Evolutionary conservation across 805 yeast genomes (phyloP).

Genomic region (Candida broadrunensis): DNA sequence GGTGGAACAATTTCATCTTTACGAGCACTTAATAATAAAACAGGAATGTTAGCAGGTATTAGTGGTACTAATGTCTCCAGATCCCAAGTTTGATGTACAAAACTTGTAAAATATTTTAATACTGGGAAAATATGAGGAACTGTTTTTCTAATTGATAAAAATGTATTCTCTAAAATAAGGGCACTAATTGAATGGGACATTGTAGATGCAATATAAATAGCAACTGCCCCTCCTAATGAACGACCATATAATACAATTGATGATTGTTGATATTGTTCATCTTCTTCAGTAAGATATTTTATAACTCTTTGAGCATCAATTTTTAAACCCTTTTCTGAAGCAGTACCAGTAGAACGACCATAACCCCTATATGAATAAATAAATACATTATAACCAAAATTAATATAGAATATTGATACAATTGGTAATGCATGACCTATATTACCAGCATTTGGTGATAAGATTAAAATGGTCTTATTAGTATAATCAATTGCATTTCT

Average conservation of each 20-base stretch:
- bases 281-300: slow-evolving; percentile 48
- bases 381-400: slow-evolving; percentile 71
- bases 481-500: slow-evolving; percentile 32
- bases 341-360: slow-evolving; percentile 73
- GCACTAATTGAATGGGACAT: slow-evolving; percentile 54
- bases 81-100: slow-evolving; percentile 84
- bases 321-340: slow-evolving; percentile 78
- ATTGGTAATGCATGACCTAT: slow-evolving; percentile 88
- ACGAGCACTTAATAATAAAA: slow-evolving; percentile 68
- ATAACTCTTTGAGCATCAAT: slow-evolving; percentile 75
- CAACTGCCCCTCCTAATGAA: slow-evolving; percentile 94
- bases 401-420: slow-evolving; percentile 62
- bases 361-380: slow-evolving; percentile 90
- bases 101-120: slow-evolving; percentile 48
- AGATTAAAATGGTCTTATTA: slow-evolving; percentile 68
- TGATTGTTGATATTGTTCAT: slow-evolving; percentile 50
- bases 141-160: slow-evolving; percentile 67
- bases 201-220: slow-evolving; percentile 71
- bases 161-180: slow-evolving; percentile 82
- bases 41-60: slow-evolving; percentile 56
- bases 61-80: slow-evolving; percentile 58
- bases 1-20: slow-evolving; percentile 94
- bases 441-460: slow-evolving; percentile 95
- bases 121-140: slow-evolving; percentile 74
- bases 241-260: slow-evolving; percentile 76